phyloP scores from a whole-genome alignment of 2,329 filamentous ascomycete genomes.

The Diplodia intermedia region DNA sequence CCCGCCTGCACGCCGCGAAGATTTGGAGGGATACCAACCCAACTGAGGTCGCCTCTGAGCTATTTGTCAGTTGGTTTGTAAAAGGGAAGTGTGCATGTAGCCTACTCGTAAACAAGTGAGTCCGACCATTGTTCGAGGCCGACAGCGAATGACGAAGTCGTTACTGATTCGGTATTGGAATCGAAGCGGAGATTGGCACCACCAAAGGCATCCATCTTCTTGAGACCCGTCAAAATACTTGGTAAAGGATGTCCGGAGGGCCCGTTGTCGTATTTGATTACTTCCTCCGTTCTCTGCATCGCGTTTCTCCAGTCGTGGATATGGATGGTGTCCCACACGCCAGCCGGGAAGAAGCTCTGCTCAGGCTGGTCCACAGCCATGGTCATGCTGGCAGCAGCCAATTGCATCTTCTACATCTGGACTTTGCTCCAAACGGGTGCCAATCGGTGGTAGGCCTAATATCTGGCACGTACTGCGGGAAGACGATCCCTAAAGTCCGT shows the following conservation, averaged over 20 bases:
- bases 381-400: not conserved
- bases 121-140: not conserved
- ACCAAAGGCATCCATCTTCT: not conserved
- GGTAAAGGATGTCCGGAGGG: not conserved
- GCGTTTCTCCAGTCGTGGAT: not conserved
- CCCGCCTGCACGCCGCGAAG: not conserved
- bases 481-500: no score
- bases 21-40: not conserved
- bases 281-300: not conserved
- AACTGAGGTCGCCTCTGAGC: not conserved
- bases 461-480: no score
- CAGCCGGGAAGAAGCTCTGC: not conserved
- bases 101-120: not conserved
- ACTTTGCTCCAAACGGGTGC: not conserved
- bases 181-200: not conserved
- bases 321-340: not conserved
- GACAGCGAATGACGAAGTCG: not conserved
- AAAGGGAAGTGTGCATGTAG: not conserved
- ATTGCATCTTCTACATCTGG: not conserved
- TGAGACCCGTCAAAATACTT: not conserved
- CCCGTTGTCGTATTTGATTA: not conserved
- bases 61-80: not conserved
- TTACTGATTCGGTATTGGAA: not conserved
- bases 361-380: not conserved
- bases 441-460: not conserved